phyloP scores from a whole-genome alignment of 495 filamentous ascomycete species.

The Neohortaea acidophila region DNA sequence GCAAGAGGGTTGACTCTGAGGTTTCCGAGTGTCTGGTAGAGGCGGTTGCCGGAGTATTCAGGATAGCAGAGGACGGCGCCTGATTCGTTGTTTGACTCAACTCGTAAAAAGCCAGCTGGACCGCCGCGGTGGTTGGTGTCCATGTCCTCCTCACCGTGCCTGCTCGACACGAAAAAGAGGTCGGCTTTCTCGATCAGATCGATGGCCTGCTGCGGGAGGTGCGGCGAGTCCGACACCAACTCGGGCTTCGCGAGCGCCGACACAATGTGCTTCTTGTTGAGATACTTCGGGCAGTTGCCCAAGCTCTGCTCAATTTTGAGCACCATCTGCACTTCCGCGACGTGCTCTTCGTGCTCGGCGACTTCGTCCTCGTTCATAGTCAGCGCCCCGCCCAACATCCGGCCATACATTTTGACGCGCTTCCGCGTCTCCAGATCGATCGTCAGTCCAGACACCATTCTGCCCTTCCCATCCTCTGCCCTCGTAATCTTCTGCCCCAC shows the following conservation, averaged over 20 bases:
- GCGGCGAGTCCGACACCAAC: constrained; percentile 33
- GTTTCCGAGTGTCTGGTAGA: constrained; percentile 73
- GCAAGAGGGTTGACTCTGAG: constrained; percentile 47
- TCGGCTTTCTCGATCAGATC: constrained; percentile 49
- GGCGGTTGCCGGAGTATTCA: constrained; percentile 65
- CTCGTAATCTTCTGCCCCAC: constrained; percentile 31
- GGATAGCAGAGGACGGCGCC: constrained; percentile 50
- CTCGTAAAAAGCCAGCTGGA: constrained; percentile 53
- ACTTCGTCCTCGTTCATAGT: constrained; percentile 20
- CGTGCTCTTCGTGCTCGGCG: constrained; percentile 19
- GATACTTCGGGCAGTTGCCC: constrained; percentile 55
- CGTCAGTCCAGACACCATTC: constrained; percentile 44
- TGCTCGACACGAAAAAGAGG: constrained; percentile 59
- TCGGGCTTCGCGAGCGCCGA: constrained; percentile 37
- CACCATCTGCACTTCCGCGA: constrained; percentile 44
- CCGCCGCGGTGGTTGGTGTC: constrained; percentile 77
- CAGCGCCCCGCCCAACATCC: constrained; percentile 43
- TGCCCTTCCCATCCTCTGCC: constrained; percentile 22
- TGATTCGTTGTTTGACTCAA: constrained; percentile 37
- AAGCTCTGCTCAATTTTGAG: constrained; percentile 53
- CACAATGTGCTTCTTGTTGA: constrained; percentile 53
- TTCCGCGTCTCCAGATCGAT: constrained; percentile 52
- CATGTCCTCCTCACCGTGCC: constrained; percentile 49
- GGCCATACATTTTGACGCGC: constrained; percentile 53
- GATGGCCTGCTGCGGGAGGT: constrained; percentile 35